Percentiles rank a stretch among this genome's conserved stretches.
Conservation (phyloP, 139 green algal genomes). For the Edaphochlamys debaryana region DNA sequence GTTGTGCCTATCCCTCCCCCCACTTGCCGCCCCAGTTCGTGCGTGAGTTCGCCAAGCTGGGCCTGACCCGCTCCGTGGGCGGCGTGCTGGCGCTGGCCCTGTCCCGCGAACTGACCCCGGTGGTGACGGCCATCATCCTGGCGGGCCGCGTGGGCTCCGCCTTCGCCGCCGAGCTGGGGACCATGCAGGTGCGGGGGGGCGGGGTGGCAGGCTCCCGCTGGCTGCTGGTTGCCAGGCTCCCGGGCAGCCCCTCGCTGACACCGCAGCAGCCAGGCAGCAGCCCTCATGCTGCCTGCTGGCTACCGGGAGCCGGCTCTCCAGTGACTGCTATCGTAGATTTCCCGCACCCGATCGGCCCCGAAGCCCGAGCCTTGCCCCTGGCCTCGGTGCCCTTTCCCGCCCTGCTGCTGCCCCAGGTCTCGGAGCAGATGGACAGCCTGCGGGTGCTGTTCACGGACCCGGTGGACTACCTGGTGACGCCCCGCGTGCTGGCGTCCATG, state of each 20-base stretch:
- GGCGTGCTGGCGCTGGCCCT: slow-evolving; percentile 96
- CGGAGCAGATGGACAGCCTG: slow-evolving; percentile 98
- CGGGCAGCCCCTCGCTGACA: no score
- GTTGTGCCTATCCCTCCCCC: no score
- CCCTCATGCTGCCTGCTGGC: no score
- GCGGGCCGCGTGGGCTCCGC: slow-evolving; percentile 94
- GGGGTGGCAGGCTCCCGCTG: neutral
- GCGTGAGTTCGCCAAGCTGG: slow-evolving; percentile 93
- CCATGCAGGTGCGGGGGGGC: slow-evolving; percentile 86
- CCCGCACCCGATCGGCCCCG: no score
- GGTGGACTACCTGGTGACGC: slow-evolving; percentile 98
- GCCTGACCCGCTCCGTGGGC: slow-evolving; percentile 94
- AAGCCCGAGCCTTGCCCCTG: no score
- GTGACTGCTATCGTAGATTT: no score
- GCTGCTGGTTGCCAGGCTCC: no score
- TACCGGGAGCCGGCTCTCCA: no score
- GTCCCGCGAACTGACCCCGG: slow-evolving; percentile 94
- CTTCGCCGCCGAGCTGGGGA: slow-evolving; percentile 98
- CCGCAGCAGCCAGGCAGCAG: no score
- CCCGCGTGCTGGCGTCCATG: slow-evolving; percentile 93
- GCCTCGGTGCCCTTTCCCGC: neutral
- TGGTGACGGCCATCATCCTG: slow-evolving; percentile 98
- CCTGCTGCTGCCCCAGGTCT: slow-evolving; percentile 87
- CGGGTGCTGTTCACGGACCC: slow-evolving; percentile 94
- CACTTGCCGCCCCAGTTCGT: slow-evolving; percentile 93